These are phyloP conservation scores for Coemansia interrupta DNA, from an alignment of 192 early-diverging fungal genomes.

Conservation along the genomic window DNA sequence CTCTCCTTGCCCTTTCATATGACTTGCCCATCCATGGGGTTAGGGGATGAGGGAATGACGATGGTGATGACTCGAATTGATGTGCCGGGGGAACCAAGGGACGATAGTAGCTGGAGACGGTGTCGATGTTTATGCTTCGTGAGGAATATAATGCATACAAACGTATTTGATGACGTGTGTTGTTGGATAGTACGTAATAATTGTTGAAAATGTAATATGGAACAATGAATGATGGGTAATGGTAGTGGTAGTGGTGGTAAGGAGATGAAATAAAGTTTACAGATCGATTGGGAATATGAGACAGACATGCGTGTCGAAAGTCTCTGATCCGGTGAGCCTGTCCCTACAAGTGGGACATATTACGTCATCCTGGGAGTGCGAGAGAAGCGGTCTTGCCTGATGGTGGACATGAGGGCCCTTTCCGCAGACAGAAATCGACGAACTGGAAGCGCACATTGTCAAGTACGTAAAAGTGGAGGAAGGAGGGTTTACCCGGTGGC, in stretches of 20 bases:
- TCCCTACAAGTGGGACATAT: constrained; percentile 26
- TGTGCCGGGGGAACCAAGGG: no score
- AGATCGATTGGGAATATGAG: constrained; percentile 35
- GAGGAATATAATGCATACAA: neutral
- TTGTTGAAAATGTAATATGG: neutral
- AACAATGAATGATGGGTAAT: no score
- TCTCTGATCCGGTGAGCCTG: constrained; percentile 17
- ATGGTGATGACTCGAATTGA: no score
- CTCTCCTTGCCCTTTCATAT: no score
- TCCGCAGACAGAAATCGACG: no score
- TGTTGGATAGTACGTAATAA: neutral
- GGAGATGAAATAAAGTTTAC: constrained; percentile 1
- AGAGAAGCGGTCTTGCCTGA: neutral
- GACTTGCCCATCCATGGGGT: no score
- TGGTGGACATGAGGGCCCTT: no score
- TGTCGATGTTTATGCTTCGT: no score
- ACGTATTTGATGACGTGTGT: neutral
- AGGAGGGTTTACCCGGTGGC: no score
- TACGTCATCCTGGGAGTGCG: neutral
- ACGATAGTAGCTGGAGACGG: no score
- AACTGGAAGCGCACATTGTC: neutral
- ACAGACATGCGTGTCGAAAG: constrained; percentile 21
- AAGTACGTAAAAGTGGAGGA: no score
- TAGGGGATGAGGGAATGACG: no score
- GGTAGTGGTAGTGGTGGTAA: neutral